phyloP scores from a whole-genome alignment of 805 yeast genomes.

The Pichia rugopelliculosa region DNA sequence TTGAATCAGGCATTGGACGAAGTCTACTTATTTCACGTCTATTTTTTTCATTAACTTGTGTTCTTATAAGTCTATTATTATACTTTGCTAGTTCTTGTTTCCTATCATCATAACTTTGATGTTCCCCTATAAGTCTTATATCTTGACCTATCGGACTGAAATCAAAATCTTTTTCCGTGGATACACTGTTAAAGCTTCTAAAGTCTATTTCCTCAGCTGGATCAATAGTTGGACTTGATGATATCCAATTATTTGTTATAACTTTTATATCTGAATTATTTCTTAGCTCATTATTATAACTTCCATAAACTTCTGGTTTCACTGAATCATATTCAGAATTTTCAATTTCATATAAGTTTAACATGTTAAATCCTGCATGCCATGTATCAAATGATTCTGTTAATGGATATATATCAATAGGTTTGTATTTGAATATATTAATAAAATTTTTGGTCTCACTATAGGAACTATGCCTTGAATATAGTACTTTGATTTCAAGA shows the following conservation, averaged over 20 bases:
- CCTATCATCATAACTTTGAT: neutral
- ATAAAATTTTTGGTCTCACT: slow-evolving; percentile 12
- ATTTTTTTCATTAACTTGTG: neutral
- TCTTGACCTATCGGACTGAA: slow-evolving; percentile 1
- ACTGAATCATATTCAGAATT: slow-evolving; percentile 7
- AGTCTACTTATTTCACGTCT: neutral
- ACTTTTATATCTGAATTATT: neutral
- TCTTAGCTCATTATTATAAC: neutral
- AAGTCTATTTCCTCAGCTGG: too few species aligned
- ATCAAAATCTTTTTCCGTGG: slow-evolving; percentile 1
- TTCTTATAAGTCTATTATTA: neutral
- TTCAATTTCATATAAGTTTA: slow-evolving; percentile 6
- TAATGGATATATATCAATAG: slow-evolving; percentile 14
- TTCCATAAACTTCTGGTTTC: neutral
- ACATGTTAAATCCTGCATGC: slow-evolving; percentile 13
- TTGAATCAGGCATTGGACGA: neutral
- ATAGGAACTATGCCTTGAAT: slow-evolving; percentile 17
- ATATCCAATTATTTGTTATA: neutral
- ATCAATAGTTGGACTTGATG: neutral
- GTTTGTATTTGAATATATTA: slow-evolving; percentile 6
- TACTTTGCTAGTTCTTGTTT: neutral
- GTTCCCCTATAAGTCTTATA: neutral
- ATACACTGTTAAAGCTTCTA: neutral
- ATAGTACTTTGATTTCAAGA: slow-evolving; percentile 8
- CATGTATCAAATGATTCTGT: slow-evolving; percentile 12